phyloP scores from a whole-genome alignment of 78 protist genomes.

The Polysphondylium violaceum region DNA sequence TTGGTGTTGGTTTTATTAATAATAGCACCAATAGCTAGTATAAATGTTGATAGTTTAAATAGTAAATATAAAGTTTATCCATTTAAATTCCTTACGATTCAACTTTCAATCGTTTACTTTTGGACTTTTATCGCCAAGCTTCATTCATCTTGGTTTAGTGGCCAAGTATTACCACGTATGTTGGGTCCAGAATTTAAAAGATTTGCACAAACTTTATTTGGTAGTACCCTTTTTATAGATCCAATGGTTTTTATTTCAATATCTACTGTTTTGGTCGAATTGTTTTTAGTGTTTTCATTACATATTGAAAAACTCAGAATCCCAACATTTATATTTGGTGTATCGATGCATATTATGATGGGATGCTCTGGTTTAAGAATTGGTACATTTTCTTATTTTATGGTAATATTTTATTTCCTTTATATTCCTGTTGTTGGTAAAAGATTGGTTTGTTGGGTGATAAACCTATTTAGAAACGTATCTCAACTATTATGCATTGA shows the following conservation, averaged over 20 bases:
- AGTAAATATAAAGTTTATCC: constrained; percentile 15
- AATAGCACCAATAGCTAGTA: constrained; percentile 4
- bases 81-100: constrained; percentile 19
- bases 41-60: not conserved
- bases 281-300: constrained; percentile 26
- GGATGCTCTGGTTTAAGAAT: constrained; percentile 45
- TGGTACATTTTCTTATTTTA: constrained; percentile 61
- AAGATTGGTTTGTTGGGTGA: not conserved
- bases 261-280: constrained; percentile 7
- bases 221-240: not conserved
- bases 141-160: constrained; percentile 39
- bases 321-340: not conserved
- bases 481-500: not conserved
- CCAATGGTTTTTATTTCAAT: constrained; percentile 35
- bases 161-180: constrained; percentile 35
- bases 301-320: constrained; percentile 9
- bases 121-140: constrained; percentile 55
- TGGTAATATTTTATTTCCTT: constrained; percentile 28
- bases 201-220: not conserved
- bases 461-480: not conserved
- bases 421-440: not conserved
- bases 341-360: constrained; percentile 46
- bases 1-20: constrained; percentile 14
- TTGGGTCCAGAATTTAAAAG: constrained; percentile 57
- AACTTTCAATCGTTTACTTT: constrained; percentile 34